phyloP scores from a whole-genome alignment of 2,329 filamentous ascomycete genomes.

The Leptographium galeiforme region DNA sequence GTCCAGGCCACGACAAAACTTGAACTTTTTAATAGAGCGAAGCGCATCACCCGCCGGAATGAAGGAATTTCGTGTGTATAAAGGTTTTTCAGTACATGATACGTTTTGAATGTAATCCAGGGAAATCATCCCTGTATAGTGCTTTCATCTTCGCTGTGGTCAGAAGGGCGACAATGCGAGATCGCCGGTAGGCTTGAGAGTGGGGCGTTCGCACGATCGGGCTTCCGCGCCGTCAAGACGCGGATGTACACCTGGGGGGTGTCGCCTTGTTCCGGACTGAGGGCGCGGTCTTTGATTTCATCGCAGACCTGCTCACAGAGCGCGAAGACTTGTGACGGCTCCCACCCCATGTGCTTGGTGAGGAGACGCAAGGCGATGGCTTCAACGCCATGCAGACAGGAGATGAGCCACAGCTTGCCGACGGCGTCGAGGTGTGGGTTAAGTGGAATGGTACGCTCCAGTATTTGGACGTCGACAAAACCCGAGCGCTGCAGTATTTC shows the following conservation, averaged over 20 bases:
- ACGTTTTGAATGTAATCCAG: no score
- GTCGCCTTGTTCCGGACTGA: conserved; percentile 28
- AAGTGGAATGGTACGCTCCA: conserved; percentile 31
- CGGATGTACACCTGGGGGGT: conserved; percentile 33
- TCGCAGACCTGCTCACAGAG: conserved; percentile 32
- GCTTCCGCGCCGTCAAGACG: conserved; percentile 37
- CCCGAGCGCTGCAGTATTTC: conserved; percentile 25
- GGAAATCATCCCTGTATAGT: conserved; percentile 4
- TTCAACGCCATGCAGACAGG: conserved; percentile 26
- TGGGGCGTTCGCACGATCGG: conserved; percentile 14
- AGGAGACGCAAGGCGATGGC: conserved; percentile 33
- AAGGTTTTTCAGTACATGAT: no score
- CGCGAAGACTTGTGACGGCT: conserved; percentile 31
- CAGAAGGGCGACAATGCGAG: no score
- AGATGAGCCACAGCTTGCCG: conserved; percentile 30
- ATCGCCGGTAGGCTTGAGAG: no score
- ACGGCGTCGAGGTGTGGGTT: conserved; percentile 27
- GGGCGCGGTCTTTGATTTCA: conserved; percentile 35
- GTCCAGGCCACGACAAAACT: no score
- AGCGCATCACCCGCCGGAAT: not conserved
- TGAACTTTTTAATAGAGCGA: no score
- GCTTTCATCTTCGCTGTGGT: conserved; percentile 7
- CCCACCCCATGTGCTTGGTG: conserved; percentile 40
- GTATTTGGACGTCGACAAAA: conserved; percentile 29
- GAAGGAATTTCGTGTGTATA: not conserved